Evolutionary conservation across 768 basidiomycete species (phyloP), one percentile per base, ranked within the genome.

Genomic region (Kwoniella mangroviensis): DNA sequence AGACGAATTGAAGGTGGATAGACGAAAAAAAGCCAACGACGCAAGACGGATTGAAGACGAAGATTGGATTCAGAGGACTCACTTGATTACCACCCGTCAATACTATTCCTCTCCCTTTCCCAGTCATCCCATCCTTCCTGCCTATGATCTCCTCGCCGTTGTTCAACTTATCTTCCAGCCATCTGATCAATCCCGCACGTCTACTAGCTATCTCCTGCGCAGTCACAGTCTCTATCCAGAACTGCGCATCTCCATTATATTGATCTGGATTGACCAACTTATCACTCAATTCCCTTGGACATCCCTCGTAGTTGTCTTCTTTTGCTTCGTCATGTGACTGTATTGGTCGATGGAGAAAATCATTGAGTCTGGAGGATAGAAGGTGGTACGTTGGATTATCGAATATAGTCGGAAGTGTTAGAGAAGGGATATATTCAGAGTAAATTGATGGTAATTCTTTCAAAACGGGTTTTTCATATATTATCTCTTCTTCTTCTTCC

Each of bases 31-130:
- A 1, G 0, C 6, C 34, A 34, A 34, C 6, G 9, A 34, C 34
- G 34, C 34, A 34, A 7, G 34, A 34, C 34, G 34, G 34, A 34
- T 7, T 34, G 34, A 34, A 7, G 9, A 34, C 6, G 34, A 1
- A 34, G 9, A 7, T 34, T 7, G 10, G 10, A 41, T 2, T 22
- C 21, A 15, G 12, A 34, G 34, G 34, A 58, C 78, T 51, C 63
- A 83, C 84, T 67, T 75, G 73, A 72, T 84, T 84, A n/a, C 84
- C 85, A 0, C 81, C 84, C 0, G 84, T 83, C 24, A 84, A 68
- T 42, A 84, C 84, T 28, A 85, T 79, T 0, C 85, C 84, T 56
- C 81, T 74, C 2, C 74, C 76, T 17, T 42, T 43, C 28, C 77
- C 73, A 17, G 66, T 66, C 19, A n/a, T 60, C 13, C 61, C 59